phyloP scores from a whole-genome alignment of 805 yeast genomes.

The Brettanomyces anomalus region DNA sequence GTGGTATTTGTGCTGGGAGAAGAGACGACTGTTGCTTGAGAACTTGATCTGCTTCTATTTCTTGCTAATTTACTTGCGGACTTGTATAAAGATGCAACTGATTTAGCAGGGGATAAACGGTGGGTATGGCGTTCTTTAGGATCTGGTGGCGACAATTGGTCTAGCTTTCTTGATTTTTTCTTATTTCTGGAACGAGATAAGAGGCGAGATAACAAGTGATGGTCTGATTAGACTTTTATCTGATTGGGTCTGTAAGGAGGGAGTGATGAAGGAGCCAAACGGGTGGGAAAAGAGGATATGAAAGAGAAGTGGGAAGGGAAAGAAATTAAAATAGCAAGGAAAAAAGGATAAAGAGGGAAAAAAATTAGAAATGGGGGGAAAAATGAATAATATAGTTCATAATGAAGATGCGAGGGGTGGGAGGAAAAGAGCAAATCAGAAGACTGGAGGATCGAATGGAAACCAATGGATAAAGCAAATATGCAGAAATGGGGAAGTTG shows the following conservation, averaged over 20 bases:
- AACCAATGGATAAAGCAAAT: neutral
- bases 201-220: neutral
- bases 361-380: neutral
- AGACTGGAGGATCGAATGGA: neutral
- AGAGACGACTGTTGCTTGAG: conserved; percentile 1
- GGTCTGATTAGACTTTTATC: neutral
- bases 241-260: neutral
- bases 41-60: neutral
- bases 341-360: neutral
- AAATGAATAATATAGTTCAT: too few species aligned
- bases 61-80: conserved; percentile 2
- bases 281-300: neutral
- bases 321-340: neutral
- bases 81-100: conserved; percentile 1
- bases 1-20: neutral
- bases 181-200: neutral
- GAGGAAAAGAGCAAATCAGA: neutral
- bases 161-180: neutral
- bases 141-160: neutral
- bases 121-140: neutral
- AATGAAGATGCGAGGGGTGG: neutral
- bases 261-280: too few species aligned
- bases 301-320: neutral
- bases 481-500: neutral
- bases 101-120: conserved; percentile 1